Evolutionary conservation across 371 early-diverging fungal species (phyloP).

Genomic region (Mucor ambiguus): DNA sequence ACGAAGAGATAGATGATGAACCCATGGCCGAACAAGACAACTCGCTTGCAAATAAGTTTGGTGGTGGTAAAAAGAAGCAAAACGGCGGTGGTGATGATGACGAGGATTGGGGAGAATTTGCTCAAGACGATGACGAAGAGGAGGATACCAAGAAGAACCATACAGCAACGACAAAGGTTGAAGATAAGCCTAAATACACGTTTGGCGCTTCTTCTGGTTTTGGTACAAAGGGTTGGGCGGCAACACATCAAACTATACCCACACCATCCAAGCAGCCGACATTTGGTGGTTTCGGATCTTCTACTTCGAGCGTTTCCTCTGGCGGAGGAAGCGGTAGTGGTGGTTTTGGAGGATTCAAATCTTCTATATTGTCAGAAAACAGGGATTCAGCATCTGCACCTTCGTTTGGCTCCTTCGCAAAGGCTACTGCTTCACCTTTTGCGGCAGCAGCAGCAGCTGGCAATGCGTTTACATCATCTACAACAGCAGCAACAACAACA

Average conservation of each 20-base stretch:
- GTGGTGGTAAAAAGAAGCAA: conserved; percentile 26
- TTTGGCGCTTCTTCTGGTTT: conserved; percentile 54
- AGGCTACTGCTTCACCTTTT: conserved; percentile 43
- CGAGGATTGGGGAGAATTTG: conserved; percentile 52
- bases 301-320: conserved; percentile 1
- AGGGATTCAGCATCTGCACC: conserved; percentile 10
- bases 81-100: conserved; percentile 16
- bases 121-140: conserved; percentile 30
- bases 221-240: conserved; percentile 47
- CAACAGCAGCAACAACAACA: conserved; percentile 2
- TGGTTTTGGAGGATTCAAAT: conserved; percentile 28
- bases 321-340: background rate
- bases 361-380: background rate
- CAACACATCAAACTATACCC: conserved; percentile 35
- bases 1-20: conserved; percentile 13
- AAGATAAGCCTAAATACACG: conserved; percentile 41
- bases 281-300: conserved; percentile 36
- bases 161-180: background rate
- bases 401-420: conserved; percentile 46
- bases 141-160: conserved; percentile 11
- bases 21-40: conserved; percentile 18
- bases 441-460: conserved; percentile 34
- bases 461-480: conserved; percentile 25
- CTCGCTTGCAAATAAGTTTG: conserved; percentile 29
- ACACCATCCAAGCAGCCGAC: conserved; percentile 29